phyloP scores from a whole-genome alignment of 2,329 filamentous ascomycete genomes.

The Arthrobotrys conoides region DNA sequence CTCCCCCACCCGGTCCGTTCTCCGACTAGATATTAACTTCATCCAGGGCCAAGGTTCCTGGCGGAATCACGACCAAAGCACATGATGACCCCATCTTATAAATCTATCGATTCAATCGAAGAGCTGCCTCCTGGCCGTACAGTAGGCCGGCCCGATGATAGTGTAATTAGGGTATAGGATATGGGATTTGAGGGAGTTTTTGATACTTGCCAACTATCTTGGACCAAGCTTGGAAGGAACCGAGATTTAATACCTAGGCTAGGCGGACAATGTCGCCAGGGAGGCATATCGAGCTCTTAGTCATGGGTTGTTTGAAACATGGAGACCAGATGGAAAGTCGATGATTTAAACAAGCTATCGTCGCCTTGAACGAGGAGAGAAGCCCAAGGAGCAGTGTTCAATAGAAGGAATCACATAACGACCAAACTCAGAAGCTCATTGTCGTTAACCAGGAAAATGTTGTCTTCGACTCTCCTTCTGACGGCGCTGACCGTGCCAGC shows the following conservation, averaged over 20 bases:
- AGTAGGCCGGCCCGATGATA: slow-evolving; percentile 50
- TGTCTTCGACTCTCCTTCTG: slow-evolving; percentile 43
- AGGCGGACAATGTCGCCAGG: slow-evolving; percentile 16
- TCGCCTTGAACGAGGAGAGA: not conserved
- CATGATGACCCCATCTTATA: slow-evolving; percentile 7
- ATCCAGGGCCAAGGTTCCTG: slow-evolving; percentile 22
- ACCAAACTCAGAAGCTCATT: not conserved
- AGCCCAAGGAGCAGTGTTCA: not conserved
- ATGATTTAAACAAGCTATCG: slow-evolving; percentile 43
- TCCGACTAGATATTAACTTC: slow-evolving; percentile 36
- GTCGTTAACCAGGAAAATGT: slow-evolving; percentile 29
- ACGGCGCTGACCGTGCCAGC: slow-evolving; percentile 40
- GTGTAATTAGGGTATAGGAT: slow-evolving; percentile 34
- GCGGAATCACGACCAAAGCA: slow-evolving; percentile 18
- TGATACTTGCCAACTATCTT: slow-evolving; percentile 60
- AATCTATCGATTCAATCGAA: not conserved
- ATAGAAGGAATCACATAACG: not conserved
- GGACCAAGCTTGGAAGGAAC: slow-evolving; percentile 27
- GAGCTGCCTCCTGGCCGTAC: slow-evolving; percentile 22
- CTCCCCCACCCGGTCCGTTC: slow-evolving; percentile 48
- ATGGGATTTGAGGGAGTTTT: slow-evolving; percentile 57
- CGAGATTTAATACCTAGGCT: slow-evolving; percentile 11
- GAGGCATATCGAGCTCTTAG: slow-evolving; percentile 17
- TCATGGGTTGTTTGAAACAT: not conserved
- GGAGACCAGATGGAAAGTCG: slow-evolving; percentile 7